Percentiles rank a stretch among this genome's conserved stretches.
phyloP scores from a whole-genome alignment of 2,329 filamentous ascomycete species.

The Xylaria sp. region DNA sequence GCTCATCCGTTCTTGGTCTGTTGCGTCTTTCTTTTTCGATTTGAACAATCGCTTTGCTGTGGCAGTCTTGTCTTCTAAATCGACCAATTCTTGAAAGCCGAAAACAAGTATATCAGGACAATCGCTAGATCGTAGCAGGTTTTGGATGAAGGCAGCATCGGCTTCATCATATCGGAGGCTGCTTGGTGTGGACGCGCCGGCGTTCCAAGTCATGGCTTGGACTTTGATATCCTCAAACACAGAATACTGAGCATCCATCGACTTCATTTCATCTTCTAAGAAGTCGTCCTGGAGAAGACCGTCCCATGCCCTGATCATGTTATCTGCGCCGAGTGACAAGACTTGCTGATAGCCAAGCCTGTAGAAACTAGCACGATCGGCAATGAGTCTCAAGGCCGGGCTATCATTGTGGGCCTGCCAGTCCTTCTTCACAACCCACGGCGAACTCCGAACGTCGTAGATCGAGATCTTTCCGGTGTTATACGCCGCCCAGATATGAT shows the following conservation, averaged over 20 bases:
- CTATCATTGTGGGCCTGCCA: conserved; percentile 87
- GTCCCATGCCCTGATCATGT: conserved; percentile 87
- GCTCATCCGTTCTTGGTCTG: conserved; percentile 91
- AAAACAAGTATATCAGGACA: conserved; percentile 92
- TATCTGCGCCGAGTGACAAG: conserved; percentile 87
- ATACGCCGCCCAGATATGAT: conserved; percentile 90
- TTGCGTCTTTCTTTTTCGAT: conserved; percentile 80
- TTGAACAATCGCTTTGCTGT: conserved; percentile 96
- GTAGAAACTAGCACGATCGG: conserved; percentile 86
- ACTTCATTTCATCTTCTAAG: conserved; percentile 91
- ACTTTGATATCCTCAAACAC: conserved; percentile 83
- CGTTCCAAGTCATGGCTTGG: conserved; percentile 94
- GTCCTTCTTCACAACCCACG: conserved; percentile 92
- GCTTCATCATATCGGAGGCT: conserved; percentile 75
- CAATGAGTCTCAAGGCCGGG: conserved; percentile 79
- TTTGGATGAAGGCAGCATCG: conserved; percentile 81
- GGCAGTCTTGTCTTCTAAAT: conserved; percentile 95
- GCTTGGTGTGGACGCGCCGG: conserved; percentile 91
- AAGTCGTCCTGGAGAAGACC: conserved; percentile 93
- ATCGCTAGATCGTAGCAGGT: conserved; percentile 78
- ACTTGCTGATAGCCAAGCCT: conserved; percentile 86
- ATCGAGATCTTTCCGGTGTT: conserved; percentile 94
- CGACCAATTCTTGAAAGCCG: conserved; percentile 98
- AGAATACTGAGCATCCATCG: conserved; percentile 83
- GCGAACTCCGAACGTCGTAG: conserved; percentile 83